phyloP scores from a whole-genome alignment of 768 basidiomycete genomes.

The Myochromella boudieri region DNA sequence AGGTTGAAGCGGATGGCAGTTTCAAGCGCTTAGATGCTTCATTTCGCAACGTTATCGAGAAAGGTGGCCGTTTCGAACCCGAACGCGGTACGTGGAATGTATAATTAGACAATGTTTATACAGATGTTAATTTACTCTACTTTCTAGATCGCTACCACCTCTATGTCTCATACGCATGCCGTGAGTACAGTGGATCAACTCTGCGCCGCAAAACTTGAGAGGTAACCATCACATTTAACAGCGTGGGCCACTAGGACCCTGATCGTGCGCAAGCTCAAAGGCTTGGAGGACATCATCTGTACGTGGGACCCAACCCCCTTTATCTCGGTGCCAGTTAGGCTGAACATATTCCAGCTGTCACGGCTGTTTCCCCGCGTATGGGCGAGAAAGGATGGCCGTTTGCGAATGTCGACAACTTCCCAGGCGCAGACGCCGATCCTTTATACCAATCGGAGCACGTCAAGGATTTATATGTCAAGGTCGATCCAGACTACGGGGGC shows the following conservation, averaged over 20 bases:
- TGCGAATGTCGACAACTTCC: slow-evolving; percentile 63
- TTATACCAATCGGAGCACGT: slow-evolving; percentile 68
- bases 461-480: slow-evolving; percentile 83
- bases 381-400: slow-evolving; percentile 87
- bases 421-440: slow-evolving; percentile 75
- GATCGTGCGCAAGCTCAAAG: slow-evolving; percentile 89
- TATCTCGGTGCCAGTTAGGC: neutral
- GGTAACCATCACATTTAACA: slow-evolving; percentile 24
- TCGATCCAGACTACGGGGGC: slow-evolving; percentile 68
- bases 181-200: slow-evolving; percentile 38
- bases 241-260: slow-evolving; percentile 94
- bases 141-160: slow-evolving; percentile 82
- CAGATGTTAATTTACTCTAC: neutral
- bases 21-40: slow-evolving; percentile 54
- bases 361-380: slow-evolving; percentile 86
- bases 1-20: slow-evolving; percentile 46
- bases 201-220: neutral
- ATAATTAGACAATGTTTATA: neutral
- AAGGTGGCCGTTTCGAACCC: slow-evolving; percentile 63
- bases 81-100: slow-evolving; percentile 63
- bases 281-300: slow-evolving; percentile 84
- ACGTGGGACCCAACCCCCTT: slow-evolving; percentile 46
- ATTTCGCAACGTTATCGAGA: slow-evolving; percentile 56
- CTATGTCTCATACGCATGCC: slow-evolving; percentile 86
- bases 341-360: slow-evolving; percentile 46